phyloP scores from a whole-genome alignment of 2,329 filamentous ascomycete genomes.

The Madurella mycetomatis region DNA sequence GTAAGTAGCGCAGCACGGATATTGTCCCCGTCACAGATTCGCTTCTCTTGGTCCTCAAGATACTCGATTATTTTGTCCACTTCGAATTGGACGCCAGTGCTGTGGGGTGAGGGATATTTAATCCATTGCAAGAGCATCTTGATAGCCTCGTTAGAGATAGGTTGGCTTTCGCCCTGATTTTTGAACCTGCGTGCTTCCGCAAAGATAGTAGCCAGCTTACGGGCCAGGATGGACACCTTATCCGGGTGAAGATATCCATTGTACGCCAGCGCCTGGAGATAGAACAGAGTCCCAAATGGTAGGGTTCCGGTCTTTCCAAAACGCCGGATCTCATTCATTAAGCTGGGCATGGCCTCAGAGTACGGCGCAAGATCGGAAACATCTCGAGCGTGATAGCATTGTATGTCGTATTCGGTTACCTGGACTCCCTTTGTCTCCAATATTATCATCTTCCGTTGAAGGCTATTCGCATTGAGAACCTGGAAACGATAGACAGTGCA shows the following conservation, averaged over 20 bases:
- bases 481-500: too few relatives aligned
- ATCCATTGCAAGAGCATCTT: slow-evolving; percentile 49
- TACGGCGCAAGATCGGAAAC: not conserved
- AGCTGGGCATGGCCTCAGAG: slow-evolving; percentile 7
- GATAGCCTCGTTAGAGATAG: slow-evolving; percentile 51
- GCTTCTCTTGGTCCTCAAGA: slow-evolving; percentile 39
- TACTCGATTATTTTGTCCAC: slow-evolving; percentile 37
- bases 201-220: slow-evolving; percentile 36
- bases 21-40: slow-evolving; percentile 7
- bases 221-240: slow-evolving; percentile 45
- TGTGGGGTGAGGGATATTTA: slow-evolving; percentile 50
- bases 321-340: slow-evolving; percentile 33
- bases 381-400: too few relatives aligned
- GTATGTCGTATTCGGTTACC: too few relatives aligned
- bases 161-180: slow-evolving; percentile 28
- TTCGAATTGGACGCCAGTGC: slow-evolving; percentile 38
- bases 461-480: too few relatives aligned
- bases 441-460: too few relatives aligned
- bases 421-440: too few relatives aligned
- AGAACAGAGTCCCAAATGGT: slow-evolving; percentile 55
- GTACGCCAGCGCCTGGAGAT: slow-evolving; percentile 58
- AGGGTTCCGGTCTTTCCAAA: slow-evolving; percentile 32
- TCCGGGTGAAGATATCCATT: slow-evolving; percentile 59
- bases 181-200: slow-evolving; percentile 15
- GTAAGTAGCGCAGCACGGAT: slow-evolving; percentile 19